Evolutionary conservation across 2,329 filamentous ascomycete genomes (phyloP).

Genomic region (Neofusicoccum kwambonambiense): DNA sequence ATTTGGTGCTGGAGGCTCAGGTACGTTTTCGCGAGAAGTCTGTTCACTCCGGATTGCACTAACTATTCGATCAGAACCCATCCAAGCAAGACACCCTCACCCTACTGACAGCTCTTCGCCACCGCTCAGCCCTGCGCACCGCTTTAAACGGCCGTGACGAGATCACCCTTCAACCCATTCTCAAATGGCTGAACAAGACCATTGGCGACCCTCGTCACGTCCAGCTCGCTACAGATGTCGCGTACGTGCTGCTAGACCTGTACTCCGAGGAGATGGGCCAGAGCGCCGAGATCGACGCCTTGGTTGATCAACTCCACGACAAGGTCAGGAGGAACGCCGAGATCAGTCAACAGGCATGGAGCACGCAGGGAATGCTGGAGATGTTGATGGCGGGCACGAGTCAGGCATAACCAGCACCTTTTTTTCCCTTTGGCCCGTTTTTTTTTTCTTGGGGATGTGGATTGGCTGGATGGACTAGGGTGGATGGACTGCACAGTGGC

Average conservation of each 20-base stretch:
- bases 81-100: conserved; percentile 58
- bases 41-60: background rate
- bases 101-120: conserved; percentile 77
- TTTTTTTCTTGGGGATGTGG: background rate
- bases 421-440: background rate
- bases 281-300: conserved; percentile 68
- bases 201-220: conserved; percentile 82
- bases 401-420: conserved; percentile 6
- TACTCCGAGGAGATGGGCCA: conserved; percentile 78
- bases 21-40: conserved; percentile 25
- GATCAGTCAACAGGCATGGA: conserved; percentile 76
- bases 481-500: background rate
- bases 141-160: conserved; percentile 82
- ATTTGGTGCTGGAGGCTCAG: conserved; percentile 63
- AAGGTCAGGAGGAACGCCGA: conserved; percentile 77
- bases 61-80: background rate
- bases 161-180: conserved; percentile 73
- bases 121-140: conserved; percentile 79
- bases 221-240: conserved; percentile 76
- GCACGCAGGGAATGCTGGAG: conserved; percentile 85
- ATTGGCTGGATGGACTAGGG: background rate
- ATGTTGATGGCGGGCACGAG: conserved; percentile 59
- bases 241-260: conserved; percentile 78
- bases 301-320: conserved; percentile 67
- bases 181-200: conserved; percentile 78